Evolutionary conservation across 179 eudicot species (phyloP), one percentile per base, ranked within the genome.

Genomic region (Spinacia oleracea): DNA sequence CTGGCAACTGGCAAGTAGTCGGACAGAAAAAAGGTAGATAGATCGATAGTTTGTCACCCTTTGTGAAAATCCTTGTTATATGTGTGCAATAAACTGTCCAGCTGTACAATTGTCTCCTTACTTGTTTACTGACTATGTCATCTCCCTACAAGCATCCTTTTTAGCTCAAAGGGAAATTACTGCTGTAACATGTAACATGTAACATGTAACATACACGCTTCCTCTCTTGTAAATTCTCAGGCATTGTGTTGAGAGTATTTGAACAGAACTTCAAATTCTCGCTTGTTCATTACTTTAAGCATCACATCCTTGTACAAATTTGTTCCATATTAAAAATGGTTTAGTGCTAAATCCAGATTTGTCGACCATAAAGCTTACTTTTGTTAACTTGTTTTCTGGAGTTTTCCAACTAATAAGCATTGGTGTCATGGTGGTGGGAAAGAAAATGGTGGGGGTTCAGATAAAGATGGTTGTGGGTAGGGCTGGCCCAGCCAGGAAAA

Each of bases 1-100:
- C 83, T 96, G 38, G 87, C 71, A 56, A 80, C 83, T 96, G 38
- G 87, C 71, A 56, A 80, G 79, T 53, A 81, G 83, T 32, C 85
- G 82, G 70, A 53, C 83, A 9, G 80, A 66, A 53, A 75, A 48
- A 81, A 53, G 80, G 81, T 83, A 86, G 84, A 85, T 87, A 86
- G 84, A 55, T 56, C 29, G 42, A 78, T 27, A 45, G 6, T 65
- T 1, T 35, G n/a, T 58, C 35, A 32, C 20, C 53, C 50, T 32
- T 1, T 66, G 31, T 34, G n/a, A 65, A 82, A 78, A 45, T 45
- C 60, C 34, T 27, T 70, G 70, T 27, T 42, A 71, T 38, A 21
- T 55, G 76, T 42, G 63, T 65, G 75, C 25, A 70, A 77, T 79
- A 63, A 64, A 72, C 46, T 5, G 20, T 34, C 43, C 64, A 11